Evolutionary conservation across 176 grass and related monocot genomes (phyloP).

Genomic region (Oryza officinalis): DNA sequence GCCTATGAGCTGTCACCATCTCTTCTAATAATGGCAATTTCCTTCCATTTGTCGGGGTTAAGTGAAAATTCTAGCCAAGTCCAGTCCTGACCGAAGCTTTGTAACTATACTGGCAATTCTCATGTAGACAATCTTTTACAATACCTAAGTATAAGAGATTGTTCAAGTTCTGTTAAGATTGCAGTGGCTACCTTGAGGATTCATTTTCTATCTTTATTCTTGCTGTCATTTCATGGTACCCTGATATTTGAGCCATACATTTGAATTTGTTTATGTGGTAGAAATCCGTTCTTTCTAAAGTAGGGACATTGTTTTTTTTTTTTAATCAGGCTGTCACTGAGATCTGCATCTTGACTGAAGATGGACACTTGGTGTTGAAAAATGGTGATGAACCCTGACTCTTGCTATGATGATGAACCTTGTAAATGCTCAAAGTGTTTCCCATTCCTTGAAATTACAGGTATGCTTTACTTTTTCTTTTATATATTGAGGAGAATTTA

Average conservation of each 20-base stretch:
- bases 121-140: background rate
- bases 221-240: background rate
- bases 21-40: background rate
- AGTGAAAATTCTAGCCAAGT: background rate
- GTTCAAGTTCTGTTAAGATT: background rate
- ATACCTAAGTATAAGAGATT: background rate
- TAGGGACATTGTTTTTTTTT: background rate
- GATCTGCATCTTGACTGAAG: constrained; percentile 46
- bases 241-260: background rate
- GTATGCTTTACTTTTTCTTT: constrained; percentile 14
- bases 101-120: background rate
- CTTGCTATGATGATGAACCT: background rate
- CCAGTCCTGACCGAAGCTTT: background rate
- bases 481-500: background rate
- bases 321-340: constrained; percentile 44
- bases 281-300: background rate
- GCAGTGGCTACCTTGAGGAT: background rate
- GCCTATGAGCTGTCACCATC: background rate
- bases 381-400: constrained; percentile 58
- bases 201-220: background rate
- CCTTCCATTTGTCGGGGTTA: background rate
- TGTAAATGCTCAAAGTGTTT: constrained; percentile 39
- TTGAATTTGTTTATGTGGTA: constrained; percentile 19
- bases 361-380: constrained; percentile 46
- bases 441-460: constrained; percentile 2